Evolutionary conservation across 129 eudicot genomes (phyloP).

Genomic region (Artemisia tridentata): DNA sequence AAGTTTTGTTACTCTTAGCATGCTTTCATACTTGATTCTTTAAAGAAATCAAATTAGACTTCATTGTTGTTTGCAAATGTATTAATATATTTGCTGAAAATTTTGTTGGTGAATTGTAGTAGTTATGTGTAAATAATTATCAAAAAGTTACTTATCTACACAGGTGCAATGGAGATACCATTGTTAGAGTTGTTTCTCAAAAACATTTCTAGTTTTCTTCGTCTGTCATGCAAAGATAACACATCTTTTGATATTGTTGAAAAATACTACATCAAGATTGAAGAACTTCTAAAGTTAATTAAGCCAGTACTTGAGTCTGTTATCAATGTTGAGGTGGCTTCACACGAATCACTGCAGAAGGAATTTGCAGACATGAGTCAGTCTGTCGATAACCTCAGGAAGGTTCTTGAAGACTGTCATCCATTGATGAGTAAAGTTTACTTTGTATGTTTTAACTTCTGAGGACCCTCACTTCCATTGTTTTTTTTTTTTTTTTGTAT

Average conservation of each 20-base stretch:
- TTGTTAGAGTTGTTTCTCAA: constrained; percentile 58
- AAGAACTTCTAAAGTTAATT: constrained; percentile 69
- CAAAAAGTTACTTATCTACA: constrained; percentile 9
- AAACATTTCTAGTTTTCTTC: constrained; percentile 52
- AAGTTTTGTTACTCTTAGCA: too few relatives aligned
- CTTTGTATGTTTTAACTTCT: constrained; percentile 52
- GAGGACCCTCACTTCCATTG: not conserved
- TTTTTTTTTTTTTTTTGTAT: too few relatives aligned
- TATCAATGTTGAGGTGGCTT: constrained; percentile 46
- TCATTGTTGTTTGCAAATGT: too few relatives aligned
- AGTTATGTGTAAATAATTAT: not conserved
- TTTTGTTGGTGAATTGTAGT: too few relatives aligned
- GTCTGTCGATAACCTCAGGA: constrained; percentile 62
- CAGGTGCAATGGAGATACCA: constrained; percentile 85
- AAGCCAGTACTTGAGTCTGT: constrained; percentile 68
- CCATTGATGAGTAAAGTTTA: constrained; percentile 82
- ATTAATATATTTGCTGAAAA: too few relatives aligned
- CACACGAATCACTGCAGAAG: constrained; percentile 58
- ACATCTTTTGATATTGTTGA: constrained; percentile 47
- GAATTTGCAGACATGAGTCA: constrained; percentile 48
- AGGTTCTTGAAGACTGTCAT: constrained; percentile 71
- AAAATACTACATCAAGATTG: constrained; percentile 54
- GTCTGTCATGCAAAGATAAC: constrained; percentile 48
- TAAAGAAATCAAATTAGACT: too few relatives aligned
- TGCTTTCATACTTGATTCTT: too few relatives aligned